A percentile compares a stretch with the other conserved stretches of the same genome.
Conservation (phyloP, 164 flowering plant species). For the Buxus sempervirens region DNA sequence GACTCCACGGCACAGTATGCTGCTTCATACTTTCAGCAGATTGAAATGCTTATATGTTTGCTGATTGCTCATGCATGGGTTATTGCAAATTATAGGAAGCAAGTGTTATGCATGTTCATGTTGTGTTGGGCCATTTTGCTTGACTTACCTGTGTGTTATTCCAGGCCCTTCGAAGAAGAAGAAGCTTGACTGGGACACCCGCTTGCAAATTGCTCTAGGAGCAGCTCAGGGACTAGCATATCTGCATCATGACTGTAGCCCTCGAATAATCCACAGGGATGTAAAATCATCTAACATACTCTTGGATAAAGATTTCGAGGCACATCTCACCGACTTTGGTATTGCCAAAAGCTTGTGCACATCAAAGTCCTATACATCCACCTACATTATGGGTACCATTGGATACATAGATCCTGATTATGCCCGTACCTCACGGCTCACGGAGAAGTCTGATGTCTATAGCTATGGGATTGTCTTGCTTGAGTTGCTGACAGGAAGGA, state of each 20-base stretch:
- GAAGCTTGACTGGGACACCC: conserved; percentile 86
- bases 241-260: conserved; percentile 95
- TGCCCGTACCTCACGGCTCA: conserved; percentile 93
- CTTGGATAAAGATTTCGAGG: conserved; percentile 80
- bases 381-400: conserved; percentile 93
- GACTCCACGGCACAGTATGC: no score
- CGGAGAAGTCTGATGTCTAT: conserved; percentile 96
- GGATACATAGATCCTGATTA: conserved; percentile 99
- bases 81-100: neutral
- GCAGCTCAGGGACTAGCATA: conserved; percentile 93
- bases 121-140: neutral
- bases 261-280: conserved; percentile 91
- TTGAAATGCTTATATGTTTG: no score
- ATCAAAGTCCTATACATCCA: conserved; percentile 78
- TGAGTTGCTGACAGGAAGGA: conserved; percentile 88
- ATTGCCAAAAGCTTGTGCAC: conserved; percentile 82
- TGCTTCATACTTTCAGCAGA: no score
- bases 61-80: no score
- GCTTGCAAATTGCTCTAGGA: conserved; percentile 79
- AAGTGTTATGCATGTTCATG: neutral
- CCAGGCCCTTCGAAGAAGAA: conserved; percentile 72
- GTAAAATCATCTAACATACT: conserved; percentile 94
- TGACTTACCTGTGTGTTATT: neutral
- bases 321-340: conserved; percentile 97
- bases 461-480: conserved; percentile 91